Percentiles rank a stretch among this genome's conserved stretches.
Evolutionary conservation across 1,139 yeast genomes (phyloP).

Genomic region (Blastobotrys persicus): DNA sequence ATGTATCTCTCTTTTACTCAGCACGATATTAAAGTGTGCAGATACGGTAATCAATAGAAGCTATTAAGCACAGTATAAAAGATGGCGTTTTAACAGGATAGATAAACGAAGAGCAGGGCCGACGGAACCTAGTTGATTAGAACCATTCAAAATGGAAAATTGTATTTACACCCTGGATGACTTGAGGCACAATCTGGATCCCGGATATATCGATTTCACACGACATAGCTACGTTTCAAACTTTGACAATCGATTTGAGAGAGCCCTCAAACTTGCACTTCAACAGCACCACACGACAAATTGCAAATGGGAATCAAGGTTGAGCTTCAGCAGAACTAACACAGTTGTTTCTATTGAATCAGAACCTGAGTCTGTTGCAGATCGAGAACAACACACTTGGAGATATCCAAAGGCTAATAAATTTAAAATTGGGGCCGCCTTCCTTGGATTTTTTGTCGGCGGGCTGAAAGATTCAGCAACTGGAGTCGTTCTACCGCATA

Average conservation of each 20-base stretch:
- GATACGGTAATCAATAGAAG: no score
- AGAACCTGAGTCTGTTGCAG: background rate
- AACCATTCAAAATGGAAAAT: background rate
- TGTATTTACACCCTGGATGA: background rate
- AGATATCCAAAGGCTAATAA: constrained; percentile 29
- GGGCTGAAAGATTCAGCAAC: constrained; percentile 25
- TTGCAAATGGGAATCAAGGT: background rate
- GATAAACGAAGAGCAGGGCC: no score
- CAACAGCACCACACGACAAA: background rate
- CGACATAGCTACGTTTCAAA: background rate
- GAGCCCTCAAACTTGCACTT: background rate
- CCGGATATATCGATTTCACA: background rate
- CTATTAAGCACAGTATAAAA: no score
- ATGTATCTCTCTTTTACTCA: no score
- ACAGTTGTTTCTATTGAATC: background rate
- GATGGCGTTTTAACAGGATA: no score
- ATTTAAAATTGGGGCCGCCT: constrained; percentile 21
- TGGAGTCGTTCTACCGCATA: constrained; percentile 24
- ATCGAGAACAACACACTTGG: constrained; percentile 10
- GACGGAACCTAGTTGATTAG: no score
- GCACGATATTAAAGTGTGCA: no score
- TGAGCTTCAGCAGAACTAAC: background rate
- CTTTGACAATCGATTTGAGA: background rate
- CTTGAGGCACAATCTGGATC: background rate
- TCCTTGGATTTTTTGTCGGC: constrained; percentile 22